Evolutionary conservation across 2,329 filamentous ascomycete species (phyloP).

Genomic region (Zasmidium angulare): DNA sequence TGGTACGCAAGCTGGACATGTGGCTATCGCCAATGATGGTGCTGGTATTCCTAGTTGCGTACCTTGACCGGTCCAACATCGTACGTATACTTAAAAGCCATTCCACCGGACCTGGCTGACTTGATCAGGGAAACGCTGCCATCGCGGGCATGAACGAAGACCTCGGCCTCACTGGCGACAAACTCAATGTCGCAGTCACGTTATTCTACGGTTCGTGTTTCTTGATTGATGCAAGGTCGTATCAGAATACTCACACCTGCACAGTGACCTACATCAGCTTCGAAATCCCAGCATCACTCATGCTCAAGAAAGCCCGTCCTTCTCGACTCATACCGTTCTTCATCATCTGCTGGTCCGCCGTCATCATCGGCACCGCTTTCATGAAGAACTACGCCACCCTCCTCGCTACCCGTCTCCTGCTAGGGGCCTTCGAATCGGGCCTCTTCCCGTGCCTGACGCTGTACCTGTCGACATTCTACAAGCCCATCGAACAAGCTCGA

Average conservation of each 20-base stretch:
- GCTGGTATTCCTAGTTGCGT: conserved; percentile 56
- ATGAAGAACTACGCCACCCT: conserved; percentile 8
- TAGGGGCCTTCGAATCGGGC: conserved; percentile 6
- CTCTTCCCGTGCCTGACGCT: conserved; percentile 11
- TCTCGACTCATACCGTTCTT: conserved; percentile 7
- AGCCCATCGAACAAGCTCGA: conserved; percentile 10
- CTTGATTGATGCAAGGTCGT: conserved; percentile 19
- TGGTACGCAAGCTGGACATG: conserved; percentile 51
- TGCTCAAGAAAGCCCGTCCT: conserved; percentile 12
- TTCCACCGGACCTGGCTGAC: background rate
- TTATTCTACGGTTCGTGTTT: conserved; percentile 1
- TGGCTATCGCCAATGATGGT: conserved; percentile 55
- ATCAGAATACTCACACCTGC: background rate
- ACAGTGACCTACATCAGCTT: conserved; percentile 5
- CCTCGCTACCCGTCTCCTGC: conserved; percentile 7
- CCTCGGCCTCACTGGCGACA: background rate
- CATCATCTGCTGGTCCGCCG: conserved; percentile 9
- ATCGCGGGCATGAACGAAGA: conserved; percentile 10
- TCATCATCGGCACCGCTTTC: conserved; percentile 7
- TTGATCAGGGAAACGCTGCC: conserved; percentile 28
- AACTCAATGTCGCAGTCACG: conserved; percentile 6
- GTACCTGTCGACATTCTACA: conserved; percentile 10
- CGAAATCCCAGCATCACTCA: conserved; percentile 7
- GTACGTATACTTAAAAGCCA: conserved; percentile 13
- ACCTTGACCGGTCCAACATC: conserved; percentile 54